phyloP scores from a whole-genome alignment of 306 rosid species.

The Mimosa pudica region DNA sequence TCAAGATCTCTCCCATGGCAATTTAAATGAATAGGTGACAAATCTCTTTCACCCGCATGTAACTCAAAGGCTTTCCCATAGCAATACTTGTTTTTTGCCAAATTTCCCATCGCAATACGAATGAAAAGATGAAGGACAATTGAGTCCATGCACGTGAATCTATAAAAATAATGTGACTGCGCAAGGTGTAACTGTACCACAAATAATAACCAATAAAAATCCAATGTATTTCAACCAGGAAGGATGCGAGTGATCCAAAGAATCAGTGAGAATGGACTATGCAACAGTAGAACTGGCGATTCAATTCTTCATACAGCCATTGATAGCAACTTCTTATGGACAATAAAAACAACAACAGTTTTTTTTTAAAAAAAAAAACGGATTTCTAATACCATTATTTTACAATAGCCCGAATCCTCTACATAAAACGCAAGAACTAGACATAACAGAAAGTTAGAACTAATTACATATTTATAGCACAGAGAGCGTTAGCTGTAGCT shows the following conservation, averaged over 20 bases:
- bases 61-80: neutral
- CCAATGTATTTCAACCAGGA: constrained; percentile 17
- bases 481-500: constrained; percentile 25
- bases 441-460: constrained; percentile 29
- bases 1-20: neutral
- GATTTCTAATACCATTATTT: constrained; percentile 44
- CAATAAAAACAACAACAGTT: neutral
- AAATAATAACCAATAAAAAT: neutral
- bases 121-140: neutral
- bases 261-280: neutral
- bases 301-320: constrained; percentile 12
- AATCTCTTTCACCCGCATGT: neutral
- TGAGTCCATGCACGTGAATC: neutral
- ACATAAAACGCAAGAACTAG: constrained; percentile 39
- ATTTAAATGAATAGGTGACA: neutral
- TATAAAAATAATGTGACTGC: neutral
- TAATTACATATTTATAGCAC: constrained; percentile 38
- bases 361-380: neutral
- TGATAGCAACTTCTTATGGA: constrained; percentile 1
- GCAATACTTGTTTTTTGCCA: too few species aligned
- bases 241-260: neutral
- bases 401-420: constrained; percentile 51
- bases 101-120: too few species aligned
- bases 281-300: constrained; percentile 1
- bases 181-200: neutral